Base-by-base conservation (phyloP, 192 early-diverging fungal species). In the Coemansia biformis region DNA sequence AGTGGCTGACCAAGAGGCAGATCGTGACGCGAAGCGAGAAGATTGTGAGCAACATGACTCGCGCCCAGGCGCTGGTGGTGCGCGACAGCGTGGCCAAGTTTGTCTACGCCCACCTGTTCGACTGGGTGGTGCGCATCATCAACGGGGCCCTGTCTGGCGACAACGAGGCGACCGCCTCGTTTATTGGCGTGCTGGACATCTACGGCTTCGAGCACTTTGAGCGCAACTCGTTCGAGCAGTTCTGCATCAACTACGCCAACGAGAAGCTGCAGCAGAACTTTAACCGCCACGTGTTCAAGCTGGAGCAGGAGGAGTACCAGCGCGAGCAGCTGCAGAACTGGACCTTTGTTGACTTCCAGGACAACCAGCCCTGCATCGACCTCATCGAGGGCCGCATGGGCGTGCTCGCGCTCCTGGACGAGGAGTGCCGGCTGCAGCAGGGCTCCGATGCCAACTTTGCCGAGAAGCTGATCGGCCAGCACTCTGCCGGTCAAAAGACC, bases 201-300 rank as follows among this genome's bases (percentile, higher is more conserved):
- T 99, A 97, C 59, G 96, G 91, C 36, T 99, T 99, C 65, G 96
- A 99, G 68, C 92, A 97, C 60, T 99, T 99, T 68, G 87, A 91
- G 75, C 96, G 93, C 77, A 99, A 99, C 78, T 96, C 93, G 17
- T 99, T 99, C 53, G 96, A 99, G 77, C 96, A 99, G 79, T 97
- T 97, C 70, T 99, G 96, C 80, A 96, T 99, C 54, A 89, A 91
- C 60, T 90, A 88, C 57, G 86, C 92, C 53, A 95, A 95, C 71
- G 96, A 99, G 69, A 99, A 99, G 72, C 76, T 99, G 46, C 96
- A 99, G 71, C 93, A 97, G 75, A 88, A 96, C 70, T 99, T 99
- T 68, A 99, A 94, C 75, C 86, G 86, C 44, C 96, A 97, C 64
- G 93, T 97, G 9, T 99, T 99, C 79, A 94, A 96, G 79, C 80